These are phyloP conservation scores for Cercospora sp. DNA, from an alignment of 2,329 filamentous ascomycete species.

Conservation along the genomic window DNA sequence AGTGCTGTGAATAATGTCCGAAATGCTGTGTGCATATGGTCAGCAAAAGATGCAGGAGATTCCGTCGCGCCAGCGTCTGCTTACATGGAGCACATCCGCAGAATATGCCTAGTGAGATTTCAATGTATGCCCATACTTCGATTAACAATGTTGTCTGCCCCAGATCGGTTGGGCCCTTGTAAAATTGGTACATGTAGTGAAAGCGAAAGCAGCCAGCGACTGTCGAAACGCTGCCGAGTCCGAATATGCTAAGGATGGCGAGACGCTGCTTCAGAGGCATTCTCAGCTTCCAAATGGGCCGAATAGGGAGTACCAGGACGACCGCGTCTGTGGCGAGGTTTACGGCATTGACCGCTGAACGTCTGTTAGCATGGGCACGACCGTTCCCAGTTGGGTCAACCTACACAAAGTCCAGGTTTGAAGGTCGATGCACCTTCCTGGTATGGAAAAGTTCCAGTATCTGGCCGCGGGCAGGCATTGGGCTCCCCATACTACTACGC, in stretches of 20 bases:
- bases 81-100: conserved; percentile 13
- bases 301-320: conserved; percentile 1
- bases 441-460: not conserved
- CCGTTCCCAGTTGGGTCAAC: not conserved
- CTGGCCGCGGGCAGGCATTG: not conserved
- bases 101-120: conserved; percentile 7
- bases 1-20: not conserved
- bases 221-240: conserved; percentile 3
- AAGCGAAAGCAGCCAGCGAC: conserved; percentile 9
- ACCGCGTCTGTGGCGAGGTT: not conserved
- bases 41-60: not conserved
- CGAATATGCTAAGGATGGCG: conserved; percentile 11
- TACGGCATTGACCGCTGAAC: not conserved
- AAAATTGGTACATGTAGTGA: not conserved
- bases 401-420: conserved; percentile 1
- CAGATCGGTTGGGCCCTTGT: not conserved
- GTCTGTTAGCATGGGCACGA: not conserved
- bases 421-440: not conserved
- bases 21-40: not conserved
- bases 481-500: not conserved
- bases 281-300: conserved; percentile 1
- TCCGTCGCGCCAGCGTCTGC: not conserved
- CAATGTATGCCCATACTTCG: conserved; percentile 3
- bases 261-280: conserved; percentile 9
- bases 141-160: not conserved